phyloP scores from a whole-genome alignment of 257 asterid species.

The Primulina huaijiensis region DNA sequence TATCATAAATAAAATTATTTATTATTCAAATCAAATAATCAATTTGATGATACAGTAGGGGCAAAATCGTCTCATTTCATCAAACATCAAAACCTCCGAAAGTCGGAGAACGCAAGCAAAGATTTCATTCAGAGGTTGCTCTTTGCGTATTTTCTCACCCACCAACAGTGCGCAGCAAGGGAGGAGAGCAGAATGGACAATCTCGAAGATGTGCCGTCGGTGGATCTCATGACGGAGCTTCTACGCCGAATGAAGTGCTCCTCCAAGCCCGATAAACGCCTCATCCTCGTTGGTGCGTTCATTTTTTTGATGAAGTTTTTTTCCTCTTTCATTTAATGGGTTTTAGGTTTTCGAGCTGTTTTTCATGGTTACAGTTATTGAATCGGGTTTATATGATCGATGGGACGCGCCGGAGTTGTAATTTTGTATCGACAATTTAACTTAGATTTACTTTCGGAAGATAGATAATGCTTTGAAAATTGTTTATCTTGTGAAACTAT shows the following conservation, averaged over 20 bases:
- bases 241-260: conserved; percentile 81
- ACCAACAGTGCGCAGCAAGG: background rate
- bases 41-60: conserved; percentile 1
- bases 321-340: background rate
- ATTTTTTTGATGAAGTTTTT: background rate
- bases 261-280: conserved; percentile 77
- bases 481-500: background rate
- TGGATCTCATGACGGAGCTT: conserved; percentile 72
- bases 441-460: background rate
- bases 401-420: background rate
- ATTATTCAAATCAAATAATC: too few relatives aligned
- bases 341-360: conserved; percentile 22
- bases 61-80: background rate
- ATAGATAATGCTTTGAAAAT: background rate
- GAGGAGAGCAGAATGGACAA: conserved; percentile 32
- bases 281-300: conserved; percentile 64
- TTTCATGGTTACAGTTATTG: conserved; percentile 4
- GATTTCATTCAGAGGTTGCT: conserved; percentile 3
- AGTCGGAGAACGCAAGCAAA: conserved; percentile 28
- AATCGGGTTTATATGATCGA: conserved; percentile 21
- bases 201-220: conserved; percentile 69
- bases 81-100: background rate
- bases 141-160: background rate
- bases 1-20: too few relatives aligned
- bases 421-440: background rate